Evolutionary conservation across 2,329 filamentous ascomycete species (phyloP).

Genomic region (Cladosporium phlei): DNA sequence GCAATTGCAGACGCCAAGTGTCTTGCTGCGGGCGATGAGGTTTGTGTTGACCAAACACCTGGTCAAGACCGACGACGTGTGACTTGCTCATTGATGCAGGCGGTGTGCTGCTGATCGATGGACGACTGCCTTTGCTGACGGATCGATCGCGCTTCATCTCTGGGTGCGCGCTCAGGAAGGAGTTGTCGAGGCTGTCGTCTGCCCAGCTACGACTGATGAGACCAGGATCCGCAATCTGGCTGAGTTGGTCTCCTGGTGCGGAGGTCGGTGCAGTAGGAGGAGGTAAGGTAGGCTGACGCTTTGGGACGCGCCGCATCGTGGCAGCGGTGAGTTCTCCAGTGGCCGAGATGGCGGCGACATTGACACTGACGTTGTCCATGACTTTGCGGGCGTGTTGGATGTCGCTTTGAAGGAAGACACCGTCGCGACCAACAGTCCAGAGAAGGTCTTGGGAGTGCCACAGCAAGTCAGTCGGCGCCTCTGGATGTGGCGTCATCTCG

Average conservation of each 20-base stretch:
- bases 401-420: slow-evolving; percentile 59
- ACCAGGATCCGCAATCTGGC: slow-evolving; percentile 33
- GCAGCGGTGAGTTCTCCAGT: slow-evolving; percentile 46
- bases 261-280: neutral
- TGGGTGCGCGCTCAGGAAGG: slow-evolving; percentile 42
- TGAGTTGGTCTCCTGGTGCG: slow-evolving; percentile 9
- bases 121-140: slow-evolving; percentile 14
- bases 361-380: slow-evolving; percentile 48
- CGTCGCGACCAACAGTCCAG: slow-evolving; percentile 60
- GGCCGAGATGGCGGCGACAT: slow-evolving; percentile 54
- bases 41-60: slow-evolving; percentile 30
- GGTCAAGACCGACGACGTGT: slow-evolving; percentile 7
- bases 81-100: slow-evolving; percentile 6
- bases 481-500: slow-evolving; percentile 54
- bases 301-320: slow-evolving; percentile 8
- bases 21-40: slow-evolving; percentile 27
- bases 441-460: slow-evolving; percentile 61
- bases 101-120: slow-evolving; percentile 15
- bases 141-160: slow-evolving; percentile 11
- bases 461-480: slow-evolving; percentile 55
- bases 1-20: slow-evolving; percentile 22
- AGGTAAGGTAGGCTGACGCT: neutral
- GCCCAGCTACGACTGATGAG: slow-evolving; percentile 40
- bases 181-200: slow-evolving; percentile 56
- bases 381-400: slow-evolving; percentile 55